A percentile compares a stretch with the other conserved stretches of the same genome.
Evolutionary conservation across 1,284 basidiomycete genomes (phyloP).

Genomic region (Coniferiporia weirii): DNA sequence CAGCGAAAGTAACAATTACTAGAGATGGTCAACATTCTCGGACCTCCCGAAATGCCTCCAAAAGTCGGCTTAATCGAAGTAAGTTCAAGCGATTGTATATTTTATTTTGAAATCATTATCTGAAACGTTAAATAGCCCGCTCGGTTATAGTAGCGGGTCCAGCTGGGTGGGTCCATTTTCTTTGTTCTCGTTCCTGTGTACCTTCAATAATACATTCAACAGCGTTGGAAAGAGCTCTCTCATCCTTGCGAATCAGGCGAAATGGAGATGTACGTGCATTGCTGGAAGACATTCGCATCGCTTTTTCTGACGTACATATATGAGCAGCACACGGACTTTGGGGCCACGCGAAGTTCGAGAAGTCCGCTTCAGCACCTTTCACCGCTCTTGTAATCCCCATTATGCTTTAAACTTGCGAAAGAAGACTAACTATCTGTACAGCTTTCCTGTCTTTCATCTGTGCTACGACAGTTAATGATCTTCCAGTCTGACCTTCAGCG

Average conservation of each 20-base stretch:
- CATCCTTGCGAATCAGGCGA: constrained; percentile 60
- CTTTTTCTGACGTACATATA: neutral
- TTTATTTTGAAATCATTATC: neutral
- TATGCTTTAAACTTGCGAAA: neutral
- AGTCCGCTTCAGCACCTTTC: constrained; percentile 58
- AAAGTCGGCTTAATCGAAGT: constrained; percentile 6
- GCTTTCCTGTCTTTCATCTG: constrained; percentile 62
- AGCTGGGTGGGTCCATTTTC: constrained; percentile 42
- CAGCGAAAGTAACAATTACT: neutral
- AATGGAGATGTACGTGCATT: constrained; percentile 54
- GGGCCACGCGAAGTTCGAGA: constrained; percentile 70
- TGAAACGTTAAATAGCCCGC: constrained; percentile 35
- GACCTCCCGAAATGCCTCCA: constrained; percentile 3
- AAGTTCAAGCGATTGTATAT: neutral
- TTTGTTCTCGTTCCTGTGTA: neutral
- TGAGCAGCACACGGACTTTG: constrained; percentile 61
- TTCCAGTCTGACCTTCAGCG: constrained; percentile 63
- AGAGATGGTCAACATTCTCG: constrained; percentile 8
- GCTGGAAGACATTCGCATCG: no score
- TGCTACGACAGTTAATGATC: constrained; percentile 65
- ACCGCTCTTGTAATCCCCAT: constrained; percentile 46
- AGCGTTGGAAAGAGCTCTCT: constrained; percentile 71
- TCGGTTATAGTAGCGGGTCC: constrained; percentile 58
- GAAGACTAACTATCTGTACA: constrained; percentile 24
- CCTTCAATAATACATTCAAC: neutral